Evolutionary conservation across 2,329 filamentous ascomycete genomes (phyloP), one percentile per base, ranked within the genome.

Genomic region (Sporothrix humicola): DNA sequence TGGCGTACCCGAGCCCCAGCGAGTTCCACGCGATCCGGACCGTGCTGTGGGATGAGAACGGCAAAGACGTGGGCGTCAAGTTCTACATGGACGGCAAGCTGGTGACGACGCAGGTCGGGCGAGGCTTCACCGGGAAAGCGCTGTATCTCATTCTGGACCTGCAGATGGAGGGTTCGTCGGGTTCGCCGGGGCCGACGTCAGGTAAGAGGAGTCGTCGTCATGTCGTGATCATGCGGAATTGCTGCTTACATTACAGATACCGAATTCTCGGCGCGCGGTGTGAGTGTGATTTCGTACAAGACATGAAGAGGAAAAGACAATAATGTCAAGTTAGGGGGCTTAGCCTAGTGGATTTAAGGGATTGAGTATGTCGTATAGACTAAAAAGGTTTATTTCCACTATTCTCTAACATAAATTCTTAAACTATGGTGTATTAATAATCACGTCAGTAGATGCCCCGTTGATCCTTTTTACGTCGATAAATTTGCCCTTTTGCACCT

Each of bases 61-160:
- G 86, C 44, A 81, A 81, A 73, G 85, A 89, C 78, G 83, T 88
- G 10, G 81, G 82, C n/a, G 83, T 85, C 0, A 85, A 83, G 74
- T 89, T 88, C 77, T 89, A 84, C 76, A 81, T 89, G 80, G 85
- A 89, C 77, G 87, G 83, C 3, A 78, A 77, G 42, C 79, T 85
- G 52, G 78, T 87, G 8, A 82, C 84, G 26, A 87, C 83, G 2
- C 87, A 89, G 77, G 82, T 84, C 58, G 87, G 86, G 0, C 82
- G 80, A 17, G 84, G 81, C 0, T 88, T 84, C 77, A 81, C 87
- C 6, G 86, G 85, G 3, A 82, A 86, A 78, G 78, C 83, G 0
- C 81, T 86, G 79, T 84, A 83, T 71, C 75, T 85, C 80, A 84
- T 85, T 48, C 82, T 85, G 63, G 82, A 85, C 71, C 75, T 84